phyloP scores from a whole-genome alignment of 805 yeast species.

The Torulaspora delbrueckii region DNA sequence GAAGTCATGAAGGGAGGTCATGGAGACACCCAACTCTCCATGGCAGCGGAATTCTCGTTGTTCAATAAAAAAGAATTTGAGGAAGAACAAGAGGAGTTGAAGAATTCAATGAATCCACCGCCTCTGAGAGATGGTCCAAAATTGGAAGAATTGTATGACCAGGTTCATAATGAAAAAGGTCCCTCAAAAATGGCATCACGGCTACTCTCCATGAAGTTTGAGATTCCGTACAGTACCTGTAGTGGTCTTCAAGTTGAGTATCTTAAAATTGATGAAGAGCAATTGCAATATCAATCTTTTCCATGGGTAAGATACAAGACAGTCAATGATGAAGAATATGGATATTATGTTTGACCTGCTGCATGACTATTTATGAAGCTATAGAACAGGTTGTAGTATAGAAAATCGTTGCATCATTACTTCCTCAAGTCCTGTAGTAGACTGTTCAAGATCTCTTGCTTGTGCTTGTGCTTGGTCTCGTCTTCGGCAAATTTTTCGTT shows the following conservation, averaged over 20 bases:
- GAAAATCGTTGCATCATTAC: constrained; percentile 1
- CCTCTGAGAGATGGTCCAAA: constrained; percentile 34
- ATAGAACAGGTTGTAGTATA: constrained; percentile 3
- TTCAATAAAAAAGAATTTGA: constrained; percentile 28
- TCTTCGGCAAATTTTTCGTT: constrained; percentile 3
- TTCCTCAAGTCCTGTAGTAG: not conserved
- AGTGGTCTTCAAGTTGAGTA: constrained; percentile 66
- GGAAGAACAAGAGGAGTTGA: constrained; percentile 23
- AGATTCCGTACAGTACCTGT: constrained; percentile 58
- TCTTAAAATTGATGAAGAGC: constrained; percentile 59
- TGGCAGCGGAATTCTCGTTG: constrained; percentile 51
- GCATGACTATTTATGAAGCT: not conserved
- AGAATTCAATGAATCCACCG: constrained; percentile 37
- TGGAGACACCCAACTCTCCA: constrained; percentile 49
- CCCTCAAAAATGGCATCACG: constrained; percentile 18
- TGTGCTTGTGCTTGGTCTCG: not conserved
- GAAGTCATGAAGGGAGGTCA: constrained; percentile 48
- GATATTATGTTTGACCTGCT: constrained; percentile 20
- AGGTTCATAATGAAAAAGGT: constrained; percentile 18
- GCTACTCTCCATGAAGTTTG: constrained; percentile 49
- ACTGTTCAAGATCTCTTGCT: not conserved
- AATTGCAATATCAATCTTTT: constrained; percentile 58
- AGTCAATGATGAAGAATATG: constrained; percentile 39
- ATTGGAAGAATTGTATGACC: constrained; percentile 33
- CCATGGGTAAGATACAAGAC: constrained; percentile 73